Conservation (phyloP, 2,329 filamentous ascomycete genomes). For the Pestalotiopsis sp. region DNA sequence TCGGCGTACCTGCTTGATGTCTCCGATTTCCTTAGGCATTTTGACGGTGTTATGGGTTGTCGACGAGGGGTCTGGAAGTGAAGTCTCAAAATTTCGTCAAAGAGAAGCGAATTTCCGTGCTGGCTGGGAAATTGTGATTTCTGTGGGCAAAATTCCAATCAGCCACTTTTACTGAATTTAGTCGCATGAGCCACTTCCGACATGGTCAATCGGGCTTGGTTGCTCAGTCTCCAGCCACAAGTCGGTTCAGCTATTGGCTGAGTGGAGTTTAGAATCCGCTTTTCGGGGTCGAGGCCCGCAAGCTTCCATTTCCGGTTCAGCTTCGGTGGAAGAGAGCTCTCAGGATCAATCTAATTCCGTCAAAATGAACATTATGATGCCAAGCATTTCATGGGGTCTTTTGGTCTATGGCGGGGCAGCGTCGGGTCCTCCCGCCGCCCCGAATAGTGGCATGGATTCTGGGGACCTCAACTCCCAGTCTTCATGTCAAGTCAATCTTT, state of each 20-base stretch:
- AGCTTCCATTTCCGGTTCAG: background rate
- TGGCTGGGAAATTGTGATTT: conserved; percentile 2
- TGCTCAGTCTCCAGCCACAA: background rate
- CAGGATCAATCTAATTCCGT: background rate
- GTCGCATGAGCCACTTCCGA: background rate
- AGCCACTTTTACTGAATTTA: background rate
- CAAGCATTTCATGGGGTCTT: background rate
- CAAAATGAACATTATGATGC: background rate
- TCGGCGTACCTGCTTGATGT: conserved; percentile 81
- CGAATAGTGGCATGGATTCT: too few species aligned
- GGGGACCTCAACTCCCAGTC: too few species aligned
- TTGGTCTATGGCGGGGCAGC: background rate
- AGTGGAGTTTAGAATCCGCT: too few species aligned
- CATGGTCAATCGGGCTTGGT: background rate
- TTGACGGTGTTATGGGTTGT: conserved; percentile 56
- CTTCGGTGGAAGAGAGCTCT: background rate
- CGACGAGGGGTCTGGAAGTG: background rate
- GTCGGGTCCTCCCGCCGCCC: too few species aligned
- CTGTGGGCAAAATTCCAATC: conserved; percentile 8
- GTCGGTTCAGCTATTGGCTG: too few species aligned
- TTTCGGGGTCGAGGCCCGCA: background rate
- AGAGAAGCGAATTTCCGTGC: conserved; percentile 2
- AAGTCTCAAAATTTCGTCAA: conserved; percentile 8
- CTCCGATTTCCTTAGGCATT: conserved; percentile 97
- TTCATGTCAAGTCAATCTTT: too few species aligned